Base-by-base conservation (phyloP, 192 early-diverging fungal species). In the Piromyces sp. region DNA sequence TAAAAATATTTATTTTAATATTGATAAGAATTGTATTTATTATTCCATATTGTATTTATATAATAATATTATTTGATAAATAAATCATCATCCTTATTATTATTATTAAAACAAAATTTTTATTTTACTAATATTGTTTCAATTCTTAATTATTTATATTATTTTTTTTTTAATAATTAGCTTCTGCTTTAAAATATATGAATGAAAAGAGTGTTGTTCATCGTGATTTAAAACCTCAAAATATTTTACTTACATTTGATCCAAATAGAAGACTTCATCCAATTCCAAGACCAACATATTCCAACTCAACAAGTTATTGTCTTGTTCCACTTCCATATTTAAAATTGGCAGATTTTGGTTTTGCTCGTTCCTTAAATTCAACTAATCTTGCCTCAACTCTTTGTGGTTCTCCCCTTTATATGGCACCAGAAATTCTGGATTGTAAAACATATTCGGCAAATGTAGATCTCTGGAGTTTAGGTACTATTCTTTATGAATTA, bases 341-440 rank as follows among this genome's bases (percentile, higher is more conserved):
- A 17, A 97, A 98, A 83, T 90, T 99, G 17, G 98, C 96, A 14
- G 98, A 99, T 85, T 99, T 99, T 87, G 98, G 98, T 16, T 99
- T 99, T 88, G 97, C 98, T 3, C 90, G 98, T 29, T 93, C 93
- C 19, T 86, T 99, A 36, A 94, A 93, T 29, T 88, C 89, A 17
- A 89, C 93, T 9, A 93, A 92, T n/a, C 85, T 99, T 81, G 97
- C 83, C 0, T 83, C 83, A 17, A 83, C 97, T 2, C 88, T 99
- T 30, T 99, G 98, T 82, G 98, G 98, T 2, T 97, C 95, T 19
- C 97, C 97, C 13, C 89, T 99, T 17, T 98, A 97, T 85, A 97
- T 97, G 96, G 94, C 92, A 2, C 95, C 95, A 2, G 95, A 95
- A 83, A 95, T 95, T 36, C 85, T 95, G 30, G 89, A 93, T 26